A percentile compares a stretch with the other conserved stretches of the same genome.
These are phyloP conservation scores for Fusarium sp. DNA, from an alignment of 2,329 filamentous ascomycete genomes.

Conservation along the genomic window DNA sequence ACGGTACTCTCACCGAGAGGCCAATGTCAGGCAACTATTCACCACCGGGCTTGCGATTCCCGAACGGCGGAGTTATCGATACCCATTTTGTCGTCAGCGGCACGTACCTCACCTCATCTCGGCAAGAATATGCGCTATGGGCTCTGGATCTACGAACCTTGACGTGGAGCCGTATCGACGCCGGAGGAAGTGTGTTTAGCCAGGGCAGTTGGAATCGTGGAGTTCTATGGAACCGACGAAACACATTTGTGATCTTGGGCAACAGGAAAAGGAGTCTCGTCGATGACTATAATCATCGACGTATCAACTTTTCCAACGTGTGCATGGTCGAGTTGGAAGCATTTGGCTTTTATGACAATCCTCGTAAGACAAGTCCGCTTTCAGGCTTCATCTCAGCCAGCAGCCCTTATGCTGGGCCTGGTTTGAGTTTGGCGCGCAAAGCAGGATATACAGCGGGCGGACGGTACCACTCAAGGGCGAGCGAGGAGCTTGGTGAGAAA, in stretches of 20 bases:
- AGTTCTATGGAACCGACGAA: slow-evolving; percentile 90
- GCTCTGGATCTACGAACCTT: slow-evolving; percentile 87
- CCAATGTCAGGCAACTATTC: slow-evolving; percentile 88
- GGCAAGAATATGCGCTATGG: slow-evolving; percentile 98
- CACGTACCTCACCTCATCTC: slow-evolving; percentile 96
- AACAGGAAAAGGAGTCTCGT: slow-evolving; percentile 93
- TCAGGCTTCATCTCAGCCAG: slow-evolving; percentile 89
- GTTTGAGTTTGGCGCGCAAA: slow-evolving; percentile 66
- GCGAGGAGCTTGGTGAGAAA: slow-evolving; percentile 85
- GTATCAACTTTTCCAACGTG: slow-evolving; percentile 96
- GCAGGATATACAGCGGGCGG: slow-evolving; percentile 77
- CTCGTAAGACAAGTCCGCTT: slow-evolving; percentile 78
- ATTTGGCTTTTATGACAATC: slow-evolving; percentile 97
- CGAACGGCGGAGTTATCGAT: slow-evolving; percentile 94
- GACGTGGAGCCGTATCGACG: slow-evolving; percentile 96
- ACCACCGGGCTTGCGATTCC: slow-evolving; percentile 91
- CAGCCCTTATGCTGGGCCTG: slow-evolving; percentile 69
- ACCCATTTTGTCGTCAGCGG: slow-evolving; percentile 97
- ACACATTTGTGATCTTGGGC: slow-evolving; percentile 94
- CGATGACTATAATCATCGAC: slow-evolving; percentile 96
- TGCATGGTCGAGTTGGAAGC: slow-evolving; percentile 97
- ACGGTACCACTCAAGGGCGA: slow-evolving; percentile 77
- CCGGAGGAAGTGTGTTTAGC: slow-evolving; percentile 91
- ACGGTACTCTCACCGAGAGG: slow-evolving; percentile 86
- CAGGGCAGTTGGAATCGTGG: slow-evolving; percentile 98